Evolutionary conservation across 352 stramenopile genomes (phyloP).

Genomic region (Aphanomyces stellatus): DNA sequence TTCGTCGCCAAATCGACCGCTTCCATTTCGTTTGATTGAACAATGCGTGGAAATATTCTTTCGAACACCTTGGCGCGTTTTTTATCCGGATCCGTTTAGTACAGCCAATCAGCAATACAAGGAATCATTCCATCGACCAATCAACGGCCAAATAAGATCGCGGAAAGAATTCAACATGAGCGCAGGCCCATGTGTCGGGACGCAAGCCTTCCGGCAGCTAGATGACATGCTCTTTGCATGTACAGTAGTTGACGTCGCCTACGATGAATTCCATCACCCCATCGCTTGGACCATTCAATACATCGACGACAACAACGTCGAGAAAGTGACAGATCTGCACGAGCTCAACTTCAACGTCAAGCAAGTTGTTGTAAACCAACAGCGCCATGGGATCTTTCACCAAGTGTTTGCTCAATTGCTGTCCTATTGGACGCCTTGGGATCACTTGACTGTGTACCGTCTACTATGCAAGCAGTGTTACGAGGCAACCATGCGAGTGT

Average conservation of each 20-base stretch:
- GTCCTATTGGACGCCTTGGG: conserved; percentile 11
- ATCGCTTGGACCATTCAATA: conserved; percentile 25
- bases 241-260: conserved; percentile 21
- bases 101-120: no score
- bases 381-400: conserved; percentile 14
- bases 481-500: not conserved
- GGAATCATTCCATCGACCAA: no score
- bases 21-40: no score
- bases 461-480: not conserved
- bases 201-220: conserved; percentile 22
- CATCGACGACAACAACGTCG: conserved; percentile 24
- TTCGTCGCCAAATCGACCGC: no score
- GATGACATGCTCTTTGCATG: conserved; percentile 28
- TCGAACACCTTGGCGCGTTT: not conserved
- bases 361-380: not conserved
- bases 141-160: not conserved
- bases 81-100: no score
- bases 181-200: conserved; percentile 7
- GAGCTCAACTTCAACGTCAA: conserved; percentile 23
- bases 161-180: not conserved
- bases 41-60: not conserved
- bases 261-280: not conserved
- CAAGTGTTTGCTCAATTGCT: conserved; percentile 2
- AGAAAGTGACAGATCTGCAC: conserved; percentile 22
- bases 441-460: not conserved